Conservation (phyloP, 805 yeast species). For the Pachysolen tannophilus region DNA sequence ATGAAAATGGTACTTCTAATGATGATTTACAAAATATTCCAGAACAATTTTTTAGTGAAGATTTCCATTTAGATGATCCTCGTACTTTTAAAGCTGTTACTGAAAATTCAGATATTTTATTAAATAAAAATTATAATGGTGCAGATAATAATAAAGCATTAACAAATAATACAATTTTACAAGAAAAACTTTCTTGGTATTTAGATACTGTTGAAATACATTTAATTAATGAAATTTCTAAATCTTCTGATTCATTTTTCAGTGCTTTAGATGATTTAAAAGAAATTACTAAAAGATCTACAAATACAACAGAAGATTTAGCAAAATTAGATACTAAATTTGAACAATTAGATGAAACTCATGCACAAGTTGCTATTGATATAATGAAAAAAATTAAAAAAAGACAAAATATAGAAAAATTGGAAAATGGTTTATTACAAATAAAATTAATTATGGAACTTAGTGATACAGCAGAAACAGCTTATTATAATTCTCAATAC, state of each 20-base stretch:
- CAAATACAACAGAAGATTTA: conserved; percentile 39
- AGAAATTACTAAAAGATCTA: conserved; percentile 48
- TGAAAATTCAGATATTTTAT: conserved; percentile 42
- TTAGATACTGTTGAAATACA: conserved; percentile 80
- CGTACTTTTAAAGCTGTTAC: conserved; percentile 70
- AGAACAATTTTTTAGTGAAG: conserved; percentile 50
- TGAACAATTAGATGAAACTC: conserved; percentile 34
- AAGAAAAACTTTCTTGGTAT: conserved; percentile 73
- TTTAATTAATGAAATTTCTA: conserved; percentile 73
- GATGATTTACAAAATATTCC: conserved; percentile 49
- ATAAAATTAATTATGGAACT: conserved; percentile 36
- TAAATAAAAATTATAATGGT: conserved; percentile 22
- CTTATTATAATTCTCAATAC: conserved; percentile 36
- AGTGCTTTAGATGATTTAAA: conserved; percentile 75
- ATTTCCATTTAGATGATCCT: conserved; percentile 84
- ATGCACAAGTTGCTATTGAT: conserved; percentile 42
- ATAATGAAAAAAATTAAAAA: conserved; percentile 42
- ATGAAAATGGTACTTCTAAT: conserved; percentile 15
- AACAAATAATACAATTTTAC: conserved; percentile 49
- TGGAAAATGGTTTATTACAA: conserved; percentile 58
- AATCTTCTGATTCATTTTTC: conserved; percentile 79
- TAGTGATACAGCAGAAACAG: conserved; percentile 40
- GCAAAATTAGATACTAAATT: conserved; percentile 39
- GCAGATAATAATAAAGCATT: conserved; percentile 28
- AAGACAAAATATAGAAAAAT: conserved; percentile 47